phyloP scores from a whole-genome alignment of 371 early-diverging fungal genomes.

The Nematocida homosporus region DNA sequence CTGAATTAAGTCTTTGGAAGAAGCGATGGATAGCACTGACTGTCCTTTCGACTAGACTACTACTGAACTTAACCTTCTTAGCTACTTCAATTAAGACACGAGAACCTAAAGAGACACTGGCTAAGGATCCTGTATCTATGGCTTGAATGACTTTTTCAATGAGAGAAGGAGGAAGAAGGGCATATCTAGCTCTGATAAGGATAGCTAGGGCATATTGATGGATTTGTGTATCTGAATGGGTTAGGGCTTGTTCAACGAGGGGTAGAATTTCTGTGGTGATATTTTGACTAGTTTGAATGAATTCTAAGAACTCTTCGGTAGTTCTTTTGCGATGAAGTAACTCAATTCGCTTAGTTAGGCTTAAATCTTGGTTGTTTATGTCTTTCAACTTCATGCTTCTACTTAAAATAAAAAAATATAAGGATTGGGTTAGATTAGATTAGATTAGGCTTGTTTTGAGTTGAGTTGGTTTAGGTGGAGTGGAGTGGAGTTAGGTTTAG shows the following conservation, averaged over 20 bases:
- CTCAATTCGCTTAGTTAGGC: slow-evolving; percentile 32
- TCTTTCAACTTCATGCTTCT: slow-evolving; percentile 50
- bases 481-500: too few relatives aligned
- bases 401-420: slow-evolving; percentile 19
- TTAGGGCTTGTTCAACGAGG: slow-evolving; percentile 17
- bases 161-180: not conserved
- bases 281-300: slow-evolving; percentile 17
- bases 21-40: slow-evolving; percentile 1
- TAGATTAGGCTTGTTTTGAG: not conserved
- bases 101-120: slow-evolving; percentile 41
- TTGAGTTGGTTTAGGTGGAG: too few relatives aligned
- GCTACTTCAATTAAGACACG: slow-evolving; percentile 43
- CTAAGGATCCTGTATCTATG: slow-evolving; percentile 24
- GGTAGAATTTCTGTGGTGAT: slow-evolving; percentile 21
- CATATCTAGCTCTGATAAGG: slow-evolving; percentile 9
- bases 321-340: slow-evolving; percentile 36
- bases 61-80: slow-evolving; percentile 21
- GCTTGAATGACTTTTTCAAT: slow-evolving; percentile 23
- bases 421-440: slow-evolving; percentile 3
- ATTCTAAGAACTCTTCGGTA: slow-evolving; percentile 43
- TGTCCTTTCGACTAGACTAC: not conserved
- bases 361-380: slow-evolving; percentile 25
- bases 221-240: slow-evolving; percentile 12
- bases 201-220: slow-evolving; percentile 28
- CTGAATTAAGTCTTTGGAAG: not conserved